Percentiles rank a stretch among this genome's conserved stretches.
phyloP scores from a whole-genome alignment of 331 rosid species.

The Prunus yedoensis region DNA sequence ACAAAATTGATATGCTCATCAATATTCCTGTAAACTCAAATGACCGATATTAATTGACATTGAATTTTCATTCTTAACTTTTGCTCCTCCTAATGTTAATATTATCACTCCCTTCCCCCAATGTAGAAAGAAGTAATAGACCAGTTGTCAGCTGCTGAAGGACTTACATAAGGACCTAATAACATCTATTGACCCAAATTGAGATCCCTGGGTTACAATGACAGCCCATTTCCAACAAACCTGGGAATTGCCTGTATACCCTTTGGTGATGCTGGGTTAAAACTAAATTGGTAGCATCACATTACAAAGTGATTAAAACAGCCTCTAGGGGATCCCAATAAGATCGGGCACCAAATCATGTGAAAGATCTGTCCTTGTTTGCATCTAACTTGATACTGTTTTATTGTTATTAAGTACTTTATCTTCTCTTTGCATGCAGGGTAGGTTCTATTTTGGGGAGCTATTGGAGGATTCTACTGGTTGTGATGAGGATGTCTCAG shows the following conservation, averaged over 20 bases:
- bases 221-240: neutral
- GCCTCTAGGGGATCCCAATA: neutral
- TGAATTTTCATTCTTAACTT: neutral
- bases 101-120: neutral
- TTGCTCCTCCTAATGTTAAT: neutral
- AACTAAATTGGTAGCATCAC: neutral
- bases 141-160: neutral
- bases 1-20: neutral
- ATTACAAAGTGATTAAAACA: neutral
- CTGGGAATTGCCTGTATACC: neutral
- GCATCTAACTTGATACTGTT: neutral
- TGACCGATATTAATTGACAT: neutral
- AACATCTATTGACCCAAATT: neutral
- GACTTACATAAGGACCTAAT: neutral
- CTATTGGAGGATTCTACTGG: slow-evolving; percentile 53
- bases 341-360: slow-evolving; percentile 1
- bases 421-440: slow-evolving; percentile 54
- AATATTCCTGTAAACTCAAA: neutral
- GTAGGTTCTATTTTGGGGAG: slow-evolving; percentile 96
- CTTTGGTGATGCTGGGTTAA: neutral
- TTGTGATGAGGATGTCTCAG: slow-evolving; percentile 73
- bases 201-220: neutral
- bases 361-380: neutral
- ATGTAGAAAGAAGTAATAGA: neutral
- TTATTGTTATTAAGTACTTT: slow-evolving; percentile 1